A percentile compares a stretch with the other conserved stretches of the same genome.
These are phyloP conservation scores for Phytophthora podocarpi DNA, from an alignment of 352 stramenopile species.

Conservation along the genomic window DNA sequence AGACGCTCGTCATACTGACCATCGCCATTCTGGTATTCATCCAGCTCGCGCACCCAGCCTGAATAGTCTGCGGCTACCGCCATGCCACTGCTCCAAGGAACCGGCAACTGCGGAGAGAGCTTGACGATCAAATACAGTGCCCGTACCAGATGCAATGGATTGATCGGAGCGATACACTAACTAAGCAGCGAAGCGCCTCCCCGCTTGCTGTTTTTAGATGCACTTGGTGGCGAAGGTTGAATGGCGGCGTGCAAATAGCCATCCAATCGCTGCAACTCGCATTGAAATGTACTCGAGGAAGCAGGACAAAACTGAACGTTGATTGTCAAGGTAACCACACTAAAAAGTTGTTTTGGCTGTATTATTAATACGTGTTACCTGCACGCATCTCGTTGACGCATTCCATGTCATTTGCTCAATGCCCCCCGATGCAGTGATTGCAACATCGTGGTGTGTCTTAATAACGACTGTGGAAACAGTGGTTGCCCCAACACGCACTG, in stretches of 20 bases:
- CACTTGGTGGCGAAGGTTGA: no score
- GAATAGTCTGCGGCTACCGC: constrained; percentile 49
- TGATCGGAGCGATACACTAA: not conserved
- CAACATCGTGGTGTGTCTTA: no score
- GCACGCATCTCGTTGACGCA: no score
- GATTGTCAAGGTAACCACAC: no score
- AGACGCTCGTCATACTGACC: constrained; percentile 44
- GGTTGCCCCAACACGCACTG: no score
- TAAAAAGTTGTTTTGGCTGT: not conserved
- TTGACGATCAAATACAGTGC: constrained; percentile 1
- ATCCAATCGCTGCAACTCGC: constrained; percentile 19
- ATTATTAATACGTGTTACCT: no score
- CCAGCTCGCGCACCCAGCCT: constrained; percentile 61
- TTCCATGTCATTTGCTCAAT: no score
- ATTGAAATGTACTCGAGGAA: not conserved
- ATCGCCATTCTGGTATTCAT: constrained; percentile 47
- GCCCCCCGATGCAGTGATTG: no score
- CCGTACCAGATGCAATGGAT: constrained; percentile 13
- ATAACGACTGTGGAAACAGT: no score
- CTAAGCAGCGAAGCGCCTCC: constrained; percentile 9
- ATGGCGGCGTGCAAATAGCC: constrained; percentile 24
- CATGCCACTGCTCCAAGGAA: constrained; percentile 12
- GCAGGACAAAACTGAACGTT: no score
- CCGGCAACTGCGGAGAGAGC: not conserved
- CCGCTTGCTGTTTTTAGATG: constrained; percentile 33